Evolutionary conservation across 225 moss, liverwort and hornwort species (phyloP).

Genomic region (Neckera pumila): DNA sequence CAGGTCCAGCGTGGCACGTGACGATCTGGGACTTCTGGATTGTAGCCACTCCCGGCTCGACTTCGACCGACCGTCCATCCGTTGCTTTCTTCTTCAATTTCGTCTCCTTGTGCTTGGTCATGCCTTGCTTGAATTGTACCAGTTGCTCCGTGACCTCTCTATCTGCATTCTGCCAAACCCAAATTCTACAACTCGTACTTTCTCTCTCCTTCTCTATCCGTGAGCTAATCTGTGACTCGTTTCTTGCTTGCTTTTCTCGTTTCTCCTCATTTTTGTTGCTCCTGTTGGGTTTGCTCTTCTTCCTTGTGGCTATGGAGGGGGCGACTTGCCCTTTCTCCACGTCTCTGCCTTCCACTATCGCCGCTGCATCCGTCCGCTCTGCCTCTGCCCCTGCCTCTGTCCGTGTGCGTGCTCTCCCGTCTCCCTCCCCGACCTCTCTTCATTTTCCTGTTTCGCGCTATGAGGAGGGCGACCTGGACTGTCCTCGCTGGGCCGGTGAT

Average conservation of each 20-base stretch:
- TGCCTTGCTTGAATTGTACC: not conserved
- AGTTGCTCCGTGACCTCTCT: too few species aligned
- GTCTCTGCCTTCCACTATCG: not conserved
- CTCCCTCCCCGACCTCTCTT: not conserved
- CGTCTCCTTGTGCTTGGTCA: too few species aligned
- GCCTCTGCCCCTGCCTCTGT: not conserved
- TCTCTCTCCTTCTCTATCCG: not conserved
- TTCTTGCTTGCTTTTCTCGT: not conserved
- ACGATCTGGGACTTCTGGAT: not conserved
- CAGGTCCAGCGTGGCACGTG: not conserved
- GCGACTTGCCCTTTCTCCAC: not conserved
- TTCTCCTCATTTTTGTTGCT: not conserved
- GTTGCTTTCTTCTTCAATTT: not conserved
- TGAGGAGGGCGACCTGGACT: constrained; percentile 48
- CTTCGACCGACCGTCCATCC: not conserved
- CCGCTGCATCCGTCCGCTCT: not conserved
- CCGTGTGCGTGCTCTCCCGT: not conserved
- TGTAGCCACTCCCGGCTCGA: not conserved
- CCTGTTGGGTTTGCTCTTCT: not conserved
- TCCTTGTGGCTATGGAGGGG: constrained; percentile 7
- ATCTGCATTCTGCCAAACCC: not conserved
- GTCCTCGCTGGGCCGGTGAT: constrained; percentile 48
- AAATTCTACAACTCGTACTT: not conserved
- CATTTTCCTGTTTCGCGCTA: not conserved
- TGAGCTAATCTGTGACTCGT: not conserved